Evolutionary conservation across 306 rosid species (phyloP).

Genomic region (Gynostemma pentaphyllum): DNA sequence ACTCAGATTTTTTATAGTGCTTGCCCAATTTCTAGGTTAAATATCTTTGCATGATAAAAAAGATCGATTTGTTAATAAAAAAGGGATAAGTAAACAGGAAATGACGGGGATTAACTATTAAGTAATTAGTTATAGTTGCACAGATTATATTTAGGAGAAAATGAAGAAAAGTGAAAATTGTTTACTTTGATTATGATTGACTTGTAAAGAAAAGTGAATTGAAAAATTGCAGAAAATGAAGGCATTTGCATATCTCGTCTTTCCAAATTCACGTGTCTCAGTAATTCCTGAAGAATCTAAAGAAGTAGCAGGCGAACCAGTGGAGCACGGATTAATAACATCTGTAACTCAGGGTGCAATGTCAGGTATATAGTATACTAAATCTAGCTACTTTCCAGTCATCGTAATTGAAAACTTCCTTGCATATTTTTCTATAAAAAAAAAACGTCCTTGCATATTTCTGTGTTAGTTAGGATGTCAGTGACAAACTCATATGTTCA

Average conservation of each 20-base stretch:
- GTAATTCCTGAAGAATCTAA: constrained; percentile 33
- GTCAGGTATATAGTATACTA: constrained; percentile 45
- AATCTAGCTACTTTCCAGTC: not conserved
- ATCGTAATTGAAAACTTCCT: not conserved
- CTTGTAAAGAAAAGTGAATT: not conserved
- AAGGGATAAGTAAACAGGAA: not conserved
- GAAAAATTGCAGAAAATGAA: constrained; percentile 49
- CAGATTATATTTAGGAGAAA: not conserved
- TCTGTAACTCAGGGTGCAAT: constrained; percentile 86
- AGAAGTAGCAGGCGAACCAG: constrained; percentile 40
- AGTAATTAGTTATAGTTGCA: not conserved
- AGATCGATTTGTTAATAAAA: not conserved
- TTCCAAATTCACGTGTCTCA: constrained; percentile 55
- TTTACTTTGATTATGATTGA: not conserved
- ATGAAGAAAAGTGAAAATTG: not conserved
- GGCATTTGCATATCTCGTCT: constrained; percentile 73
- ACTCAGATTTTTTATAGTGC: too few relatives aligned
- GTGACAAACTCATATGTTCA: not conserved
- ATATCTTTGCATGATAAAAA: not conserved
- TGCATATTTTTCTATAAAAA: too few relatives aligned
- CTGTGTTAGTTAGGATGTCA: not conserved
- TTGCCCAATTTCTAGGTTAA: not conserved
- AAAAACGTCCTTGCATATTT: too few relatives aligned
- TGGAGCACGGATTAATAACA: constrained; percentile 70
- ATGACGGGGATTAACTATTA: not conserved